phyloP scores from a whole-genome alignment of 2,329 filamentous ascomycete genomes.

The Scytalidium sp. region DNA sequence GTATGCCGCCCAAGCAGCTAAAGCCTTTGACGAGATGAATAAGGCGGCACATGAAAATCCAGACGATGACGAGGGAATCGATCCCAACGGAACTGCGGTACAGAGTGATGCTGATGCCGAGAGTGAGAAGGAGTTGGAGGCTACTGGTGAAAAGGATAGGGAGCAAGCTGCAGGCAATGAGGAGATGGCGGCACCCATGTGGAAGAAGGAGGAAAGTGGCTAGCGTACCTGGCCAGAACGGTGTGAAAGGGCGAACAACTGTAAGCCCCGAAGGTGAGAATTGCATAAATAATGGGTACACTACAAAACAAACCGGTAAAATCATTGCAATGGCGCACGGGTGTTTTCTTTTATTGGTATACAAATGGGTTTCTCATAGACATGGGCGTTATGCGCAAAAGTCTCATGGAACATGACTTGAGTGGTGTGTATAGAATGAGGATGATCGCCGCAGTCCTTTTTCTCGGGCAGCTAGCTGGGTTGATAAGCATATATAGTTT shows the following conservation, averaged over 20 bases:
- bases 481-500: too few relatives aligned
- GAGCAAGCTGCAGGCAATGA: not conserved
- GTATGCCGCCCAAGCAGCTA: constrained; percentile 64
- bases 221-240: not conserved
- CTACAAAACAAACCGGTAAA: too few relatives aligned
- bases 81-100: not conserved
- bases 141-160: not conserved
- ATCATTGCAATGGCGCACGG: not conserved
- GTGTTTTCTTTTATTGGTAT: not conserved
- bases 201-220: not conserved
- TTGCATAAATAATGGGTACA: not conserved
- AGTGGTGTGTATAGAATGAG: too few relatives aligned
- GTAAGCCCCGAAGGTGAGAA: not conserved
- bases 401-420: not conserved
- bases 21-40: not conserved
- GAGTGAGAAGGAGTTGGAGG: not conserved
- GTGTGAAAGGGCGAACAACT: not conserved
- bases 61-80: not conserved
- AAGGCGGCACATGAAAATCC: not conserved
- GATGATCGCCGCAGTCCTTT: too few relatives aligned
- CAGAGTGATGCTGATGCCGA: not conserved
- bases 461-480: too few relatives aligned
- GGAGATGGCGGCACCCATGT: not conserved
- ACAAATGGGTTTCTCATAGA: not conserved
- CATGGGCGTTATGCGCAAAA: not conserved